Base-by-base conservation (phyloP, 75 land plant species). In the Chamaecyparis obtusa region DNA sequence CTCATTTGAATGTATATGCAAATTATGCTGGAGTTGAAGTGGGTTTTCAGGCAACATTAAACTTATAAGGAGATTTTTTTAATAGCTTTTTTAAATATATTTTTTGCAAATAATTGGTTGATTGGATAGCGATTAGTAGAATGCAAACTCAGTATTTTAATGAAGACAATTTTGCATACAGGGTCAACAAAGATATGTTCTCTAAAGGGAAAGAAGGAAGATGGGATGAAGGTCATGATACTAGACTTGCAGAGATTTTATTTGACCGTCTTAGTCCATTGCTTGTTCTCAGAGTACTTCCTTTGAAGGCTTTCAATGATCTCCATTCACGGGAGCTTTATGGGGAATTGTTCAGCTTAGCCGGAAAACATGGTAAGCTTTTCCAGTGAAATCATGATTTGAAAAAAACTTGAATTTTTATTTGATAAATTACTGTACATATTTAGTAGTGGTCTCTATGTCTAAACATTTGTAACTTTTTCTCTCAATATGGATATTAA, bases 211-310 rank as follows among this genome's bases (percentile, higher is more conserved):
- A 85, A 43, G 75, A 30, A 44, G 74, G 64, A 69, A 37, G 83
- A n/a, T 64, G 5, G 39, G 37, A 39, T 5, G 78, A 19, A 88
- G 85, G 60, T 39, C 86, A 91, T 37, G 79, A 87, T 17, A 35
- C 37, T 75, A 79, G 64, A 7, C 15, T 86, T 71, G 71, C 85
- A 36, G 88, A 85, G 11, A 32, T 48, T 49, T 81, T 96, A 36
- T 96, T 96, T 89, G 89, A 92, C 78, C 91, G 91, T 24, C 92
- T 96, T 76, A 94, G 96, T 80, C 96, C 98, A 43, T 75, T 96
- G 78, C 96, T 96, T 60, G 87, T 94, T 3, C 89, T 96, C 83
- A 96, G 91, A 88, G 85, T 96, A 74, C 95, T 96, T 83, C 95
- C 96, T 44, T 67, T 96, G 76, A 85, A 86, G 87, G 90, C 93